These are phyloP conservation scores for Leccinum subtestaceum DNA, from an alignment of 768 basidiomycete genomes.

Conservation along the genomic window DNA sequence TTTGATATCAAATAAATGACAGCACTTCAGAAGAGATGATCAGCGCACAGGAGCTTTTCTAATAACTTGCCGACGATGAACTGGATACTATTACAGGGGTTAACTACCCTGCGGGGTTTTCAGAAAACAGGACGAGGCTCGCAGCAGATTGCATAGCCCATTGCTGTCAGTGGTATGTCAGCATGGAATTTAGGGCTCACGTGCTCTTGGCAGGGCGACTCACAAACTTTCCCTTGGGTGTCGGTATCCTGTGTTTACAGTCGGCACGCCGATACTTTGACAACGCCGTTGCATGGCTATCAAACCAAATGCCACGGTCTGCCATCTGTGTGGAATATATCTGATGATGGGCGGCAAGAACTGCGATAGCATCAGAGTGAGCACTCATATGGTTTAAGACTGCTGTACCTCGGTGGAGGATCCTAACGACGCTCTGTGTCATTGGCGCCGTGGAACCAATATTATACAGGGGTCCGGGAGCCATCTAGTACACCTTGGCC, in stretches of 20 bases:
- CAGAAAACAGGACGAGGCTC: slow-evolving; percentile 48
- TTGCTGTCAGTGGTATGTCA: slow-evolving; percentile 24
- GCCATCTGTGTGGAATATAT: slow-evolving; percentile 42
- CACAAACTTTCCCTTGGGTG: slow-evolving; percentile 40
- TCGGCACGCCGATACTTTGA: slow-evolving; percentile 50
- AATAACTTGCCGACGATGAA: slow-evolving; percentile 51
- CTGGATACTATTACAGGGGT: slow-evolving; percentile 47
- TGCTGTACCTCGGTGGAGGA: slow-evolving; percentile 47
- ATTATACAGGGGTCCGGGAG: slow-evolving; percentile 32
- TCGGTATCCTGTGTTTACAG: slow-evolving; percentile 53
- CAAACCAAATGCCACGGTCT: slow-evolving; percentile 44
- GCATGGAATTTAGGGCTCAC: not conserved
- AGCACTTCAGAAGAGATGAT: slow-evolving; percentile 40
- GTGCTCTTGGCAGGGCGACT: slow-evolving; percentile 14
- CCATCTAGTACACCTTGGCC: slow-evolving; percentile 51
- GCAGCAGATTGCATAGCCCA: slow-evolving; percentile 47
- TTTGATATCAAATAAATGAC: slow-evolving; percentile 36
- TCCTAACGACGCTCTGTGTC: slow-evolving; percentile 58
- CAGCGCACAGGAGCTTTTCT: not conserved
- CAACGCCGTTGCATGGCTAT: slow-evolving; percentile 39
- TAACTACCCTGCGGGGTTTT: slow-evolving; percentile 46
- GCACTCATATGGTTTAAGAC: slow-evolving; percentile 33
- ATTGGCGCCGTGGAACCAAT: slow-evolving; percentile 58
- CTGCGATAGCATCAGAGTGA: not conserved
- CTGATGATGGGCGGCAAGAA: slow-evolving; percentile 27